Base-by-base conservation (phyloP, 2,329 filamentous ascomycete species). In the Aschersonia sp. region DNA sequence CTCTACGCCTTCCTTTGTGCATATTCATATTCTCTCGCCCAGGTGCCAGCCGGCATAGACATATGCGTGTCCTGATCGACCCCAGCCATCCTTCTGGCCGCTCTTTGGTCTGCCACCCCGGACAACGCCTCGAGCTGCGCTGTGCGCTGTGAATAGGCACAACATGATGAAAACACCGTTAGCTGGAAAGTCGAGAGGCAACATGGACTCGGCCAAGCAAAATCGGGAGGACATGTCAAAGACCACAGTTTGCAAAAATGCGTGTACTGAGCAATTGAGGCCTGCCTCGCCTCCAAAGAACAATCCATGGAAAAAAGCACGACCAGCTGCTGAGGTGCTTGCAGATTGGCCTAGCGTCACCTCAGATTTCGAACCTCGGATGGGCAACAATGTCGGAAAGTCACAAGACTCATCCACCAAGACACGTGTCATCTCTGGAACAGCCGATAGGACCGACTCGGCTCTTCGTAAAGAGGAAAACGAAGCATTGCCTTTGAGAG, bases 241-340 rank as follows among this genome's bases (percentile, higher is more conserved):
- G 20, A 44, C 30, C 28, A 48, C 30, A 12, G 43, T 29, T 4
- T 28, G 10, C 12, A 47, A 30, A 9, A 43, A 20, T 38, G 4
- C 41, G 30, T 12, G 3, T 10, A 30, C 40, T 5, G 40, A 53
- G 35, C 53, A 50, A 9, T 51, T 64, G 12, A 58, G 54, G 30
- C 62, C 61, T 35, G 61, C 62, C 4, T 63, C 61, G 3, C 61
- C 61, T 5, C 62, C 62, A 5, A 61, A 56, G 44, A 52, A 51
- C 4, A 65, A 62, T 48, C 62, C 62, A 31, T 65, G 62, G 62
- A 49, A 46, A 48, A 35, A 48, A 29, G 31, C 43, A 30, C 31
- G 40, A 49, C 30, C 20, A 30, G n/a, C 45, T 9, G n/a, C 44
- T 40, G 10, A 30, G 35, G 9, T 48, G 40, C 28, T 31, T n/a